These are phyloP conservation scores for Babesia ovata DNA, from an alignment of 169 alveolate species.

Conservation along the genomic window DNA sequence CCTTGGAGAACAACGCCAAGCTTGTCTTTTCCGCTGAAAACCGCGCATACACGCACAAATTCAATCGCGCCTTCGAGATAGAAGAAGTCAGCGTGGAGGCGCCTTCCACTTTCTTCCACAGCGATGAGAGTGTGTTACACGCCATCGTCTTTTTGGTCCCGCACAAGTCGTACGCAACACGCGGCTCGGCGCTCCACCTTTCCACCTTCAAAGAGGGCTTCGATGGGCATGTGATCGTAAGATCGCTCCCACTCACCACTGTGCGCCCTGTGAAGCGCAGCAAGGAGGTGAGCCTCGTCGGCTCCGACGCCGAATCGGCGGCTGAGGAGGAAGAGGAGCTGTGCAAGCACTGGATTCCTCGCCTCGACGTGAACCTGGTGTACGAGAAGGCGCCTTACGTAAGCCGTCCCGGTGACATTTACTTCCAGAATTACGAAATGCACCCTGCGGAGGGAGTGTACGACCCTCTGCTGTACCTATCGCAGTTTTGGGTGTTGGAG, in stretches of 20 bases:
- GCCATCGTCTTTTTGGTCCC: conserved; percentile 58
- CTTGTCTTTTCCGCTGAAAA: conserved; percentile 54
- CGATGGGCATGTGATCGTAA: conserved; percentile 51
- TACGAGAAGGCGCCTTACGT: conserved; percentile 43
- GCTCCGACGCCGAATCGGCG: not conserved
- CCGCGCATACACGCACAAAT: conserved; percentile 43
- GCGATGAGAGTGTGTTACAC: conserved; percentile 6
- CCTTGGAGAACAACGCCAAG: conserved; percentile 17
- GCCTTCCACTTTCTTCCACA: conserved; percentile 12
- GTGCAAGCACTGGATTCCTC: conserved; percentile 61
- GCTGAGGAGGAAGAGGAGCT: conserved; percentile 10
- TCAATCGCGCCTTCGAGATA: conserved; percentile 42
- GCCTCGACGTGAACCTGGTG: conserved; percentile 63
- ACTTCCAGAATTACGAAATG: conserved; percentile 21
- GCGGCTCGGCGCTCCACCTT: conserved; percentile 28
- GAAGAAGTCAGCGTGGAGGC: conserved; percentile 1
- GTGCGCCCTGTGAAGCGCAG: conserved; percentile 16
- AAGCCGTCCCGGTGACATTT: conserved; percentile 7
- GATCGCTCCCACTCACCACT: conserved; percentile 51
- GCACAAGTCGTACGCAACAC: conserved; percentile 47
- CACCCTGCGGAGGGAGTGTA: conserved; percentile 29
- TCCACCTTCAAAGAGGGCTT: conserved; percentile 51
- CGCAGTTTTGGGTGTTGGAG: conserved; percentile 69
- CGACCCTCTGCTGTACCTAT: conserved; percentile 58
- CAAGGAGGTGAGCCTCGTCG: conserved; percentile 27